Base-by-base conservation (phyloP, 2,329 filamentous ascomycete species). In the Canariomyces notabilis region DNA sequence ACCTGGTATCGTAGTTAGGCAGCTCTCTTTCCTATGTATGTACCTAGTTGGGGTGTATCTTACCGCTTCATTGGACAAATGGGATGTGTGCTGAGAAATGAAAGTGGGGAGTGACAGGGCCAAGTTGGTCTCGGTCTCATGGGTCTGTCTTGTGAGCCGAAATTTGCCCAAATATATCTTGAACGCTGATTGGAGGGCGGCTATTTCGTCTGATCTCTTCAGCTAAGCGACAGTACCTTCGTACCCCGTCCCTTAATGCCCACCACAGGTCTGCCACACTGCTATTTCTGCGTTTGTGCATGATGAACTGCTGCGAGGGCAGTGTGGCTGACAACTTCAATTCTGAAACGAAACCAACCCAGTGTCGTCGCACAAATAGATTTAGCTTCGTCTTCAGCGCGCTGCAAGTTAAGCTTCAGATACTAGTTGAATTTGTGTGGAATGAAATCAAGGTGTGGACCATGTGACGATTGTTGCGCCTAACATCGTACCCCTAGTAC, bases 81-180 rank as follows among this genome's bases (percentile, higher is more conserved):
- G n/a, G n/a, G n/a, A n/a, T n/a, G n/a, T n/a, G n/a, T n/a, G n/a
- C n/a, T n/a, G n/a, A n/a, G n/a, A n/a, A n/a, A n/a, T n/a, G n/a
- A n/a, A n/a, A n/a, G n/a, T n/a, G n/a, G n/a, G n/a, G n/a, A n/a
- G n/a, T n/a, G n/a, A n/a, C n/a, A n/a, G n/a, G n/a, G n/a, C n/a
- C n/a, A n/a, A n/a, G n/a, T n/a, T n/a, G n/a, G n/a, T n/a, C n/a
- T n/a, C n/a, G n/a, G n/a, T n/a, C n/a, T n/a, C n/a, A n/a, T n/a
- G n/a, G n/a, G n/a, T n/a, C n/a, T n/a, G n/a, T n/a, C n/a, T n/a
- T n/a, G n/a, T n/a, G n/a, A n/a, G n/a, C n/a, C 12, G 44, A 44
- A 42, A 40, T 51, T 47, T 47, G 44, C 44, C 48, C 49, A 46
- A 50, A 47, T 44, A 39, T 47, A 47, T 20, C 26, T 29, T 11